phyloP scores from a whole-genome alignment of 2,329 filamentous ascomycete genomes.

The Macrophomina tecta region DNA sequence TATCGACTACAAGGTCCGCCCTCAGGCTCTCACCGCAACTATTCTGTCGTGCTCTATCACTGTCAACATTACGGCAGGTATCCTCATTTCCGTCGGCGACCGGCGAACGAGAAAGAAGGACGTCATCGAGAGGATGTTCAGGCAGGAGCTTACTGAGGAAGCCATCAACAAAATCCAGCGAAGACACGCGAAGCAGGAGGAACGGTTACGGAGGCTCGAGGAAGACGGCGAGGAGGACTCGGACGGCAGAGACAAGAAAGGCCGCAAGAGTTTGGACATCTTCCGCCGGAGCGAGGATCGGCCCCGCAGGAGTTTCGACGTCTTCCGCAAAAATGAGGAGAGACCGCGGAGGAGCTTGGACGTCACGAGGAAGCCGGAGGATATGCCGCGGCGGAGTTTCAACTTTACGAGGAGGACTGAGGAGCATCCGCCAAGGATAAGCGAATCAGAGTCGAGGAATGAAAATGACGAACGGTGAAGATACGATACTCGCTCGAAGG shows the following conservation, averaged over 20 bases:
- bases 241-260: slow-evolving; percentile 2
- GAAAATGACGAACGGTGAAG: background rate
- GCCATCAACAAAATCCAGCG: slow-evolving; percentile 50
- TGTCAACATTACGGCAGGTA: slow-evolving; percentile 74
- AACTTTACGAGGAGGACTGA: slow-evolving; percentile 7
- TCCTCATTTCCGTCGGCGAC: slow-evolving; percentile 76
- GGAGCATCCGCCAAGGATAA: background rate
- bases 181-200: slow-evolving; percentile 23
- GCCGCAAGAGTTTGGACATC: slow-evolving; percentile 13
- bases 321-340: slow-evolving; percentile 7
- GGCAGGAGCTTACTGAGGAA: slow-evolving; percentile 72
- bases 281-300: slow-evolving; percentile 8
- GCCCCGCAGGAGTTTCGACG: slow-evolving; percentile 13
- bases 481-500: no score
- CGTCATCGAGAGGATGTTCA: slow-evolving; percentile 72
- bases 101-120: slow-evolving; percentile 80
- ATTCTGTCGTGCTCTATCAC: slow-evolving; percentile 78
- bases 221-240: slow-evolving; percentile 12
- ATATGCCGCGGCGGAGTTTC: background rate
- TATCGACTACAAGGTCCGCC: slow-evolving; percentile 70
- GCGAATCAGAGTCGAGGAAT: slow-evolving; percentile 10
- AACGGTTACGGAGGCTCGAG: slow-evolving; percentile 15
- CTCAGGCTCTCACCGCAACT: slow-evolving; percentile 74
- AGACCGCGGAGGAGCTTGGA: slow-evolving; percentile 1
- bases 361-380: background rate